Evolutionary conservation across 352 stramenopile species (phyloP), one percentile per base, ranked within the genome.

Genomic region (Phytopythium delawarense): DNA sequence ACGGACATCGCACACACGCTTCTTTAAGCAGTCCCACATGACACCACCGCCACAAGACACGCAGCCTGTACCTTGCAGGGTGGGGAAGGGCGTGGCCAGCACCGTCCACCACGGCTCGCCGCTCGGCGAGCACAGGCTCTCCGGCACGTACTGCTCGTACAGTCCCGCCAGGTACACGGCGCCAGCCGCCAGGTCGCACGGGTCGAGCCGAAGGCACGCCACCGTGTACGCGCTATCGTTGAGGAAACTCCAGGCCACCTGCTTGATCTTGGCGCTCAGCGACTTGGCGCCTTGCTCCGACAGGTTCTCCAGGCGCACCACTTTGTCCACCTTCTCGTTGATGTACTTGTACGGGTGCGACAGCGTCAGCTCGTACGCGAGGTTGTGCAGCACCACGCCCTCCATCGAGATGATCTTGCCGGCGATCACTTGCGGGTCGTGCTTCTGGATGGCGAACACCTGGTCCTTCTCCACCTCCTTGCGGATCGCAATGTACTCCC

Each of bases 221-320:
- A 81, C 66, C 21, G 88, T 96, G 69, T 92, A 94, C 35, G 87
- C 84, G 61, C 83, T 92, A 65, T 96, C 88, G 64, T 96, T 96
- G 39, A 96, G 65, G 59, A 96, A 95, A 51, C 81, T 95, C 88
- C 88, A 96, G 0, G 87, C 81, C 32, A 91, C 84, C 70, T 93
- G 84, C 54, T 92, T 90, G 52, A 96, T 84, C 66, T 94, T 92
- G 30, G 74, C 81, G 61, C 75, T 87, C 59, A 88, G 70, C 37
- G 73, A 65, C 65, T 88, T 91, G 11, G 71, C 68, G 30, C 72
- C 63, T 34, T 75, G 69, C 46, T 87, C 76, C 23, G 65, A 78
- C 23, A 92, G 65, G 37, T 76, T 65, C 70, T 78, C 74, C 30
- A 94, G 72, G 37, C 71, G 76, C 58, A 94, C 80, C 59, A 94